Base-by-base conservation (phyloP, 176 grass and related monocot species). In the Oryza rufipogon region DNA sequence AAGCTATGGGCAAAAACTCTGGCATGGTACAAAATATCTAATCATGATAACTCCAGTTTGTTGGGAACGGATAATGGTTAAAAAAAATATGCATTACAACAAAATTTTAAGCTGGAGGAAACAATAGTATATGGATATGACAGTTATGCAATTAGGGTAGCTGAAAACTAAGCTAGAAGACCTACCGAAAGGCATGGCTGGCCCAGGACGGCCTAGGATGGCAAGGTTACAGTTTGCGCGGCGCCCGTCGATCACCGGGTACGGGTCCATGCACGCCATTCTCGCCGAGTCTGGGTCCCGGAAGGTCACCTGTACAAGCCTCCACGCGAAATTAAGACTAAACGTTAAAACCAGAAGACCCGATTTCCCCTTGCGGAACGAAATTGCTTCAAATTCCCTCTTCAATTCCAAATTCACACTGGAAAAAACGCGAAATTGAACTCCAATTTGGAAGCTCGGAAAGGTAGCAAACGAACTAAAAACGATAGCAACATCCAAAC, bases 211-310 rank as follows among this genome's bases (percentile, higher is more conserved):
- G 61, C 93, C 93, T 66, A 90, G 80, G 44, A 91, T 81, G 71
- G 93, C 93, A 44, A 95, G 89, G 70, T 95, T 95, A 75, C 93
- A 95, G 49, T 95, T 95, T 1, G 93, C 93, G 5, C 88, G 87
- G 25, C 93, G 47, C 25, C 93, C 93, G 1, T 95, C 90, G 0
- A 95, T 95, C 41, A 95, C 83, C 0, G 93, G 93, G 77, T 85
- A 86, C 0, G 93, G 93, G 22, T 95, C 85, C 71, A 79, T 84
- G 74, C 90, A 95, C 10, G 93, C 90, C 88, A 76, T 84, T 77
- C 83, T 92, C 41, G 93, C 85, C 2, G 90, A 86, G 13, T 95
- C 93, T 7, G 90, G 76, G 12, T 95, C 90, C 25, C 80, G 80
- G 48, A 95, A 95, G 41, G 93, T 95, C 48, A 95, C 93, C 93